Percentiles rank a stretch among this genome's conserved stretches.
phyloP scores from a whole-genome alignment of 2,329 filamentous ascomycete species.

The Bertia moriformis region DNA sequence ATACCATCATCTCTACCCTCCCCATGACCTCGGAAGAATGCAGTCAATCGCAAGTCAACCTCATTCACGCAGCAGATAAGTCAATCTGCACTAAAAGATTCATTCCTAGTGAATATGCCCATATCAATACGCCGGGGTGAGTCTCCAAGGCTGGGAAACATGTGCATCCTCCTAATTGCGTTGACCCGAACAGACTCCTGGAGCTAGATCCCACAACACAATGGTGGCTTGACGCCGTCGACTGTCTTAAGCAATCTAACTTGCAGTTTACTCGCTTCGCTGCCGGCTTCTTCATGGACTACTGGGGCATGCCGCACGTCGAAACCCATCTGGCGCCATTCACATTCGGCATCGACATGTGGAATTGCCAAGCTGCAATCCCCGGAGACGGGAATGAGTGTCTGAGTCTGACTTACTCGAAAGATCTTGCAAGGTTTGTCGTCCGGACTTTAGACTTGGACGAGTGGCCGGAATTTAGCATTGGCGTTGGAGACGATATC shows the following conservation, averaged over 20 bases:
- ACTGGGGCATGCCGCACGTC: constrained; percentile 21
- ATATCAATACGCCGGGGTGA: constrained; percentile 15
- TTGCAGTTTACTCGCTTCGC: constrained; percentile 22
- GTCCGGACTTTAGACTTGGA: constrained; percentile 21
- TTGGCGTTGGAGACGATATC: constrained; percentile 21
- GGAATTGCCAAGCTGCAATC: constrained; percentile 26
- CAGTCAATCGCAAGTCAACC: constrained; percentile 19
- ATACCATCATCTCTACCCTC: constrained; percentile 28
- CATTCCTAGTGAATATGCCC: constrained; percentile 25
- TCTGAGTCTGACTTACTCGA: constrained; percentile 29
- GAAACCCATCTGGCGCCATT: constrained; percentile 21
- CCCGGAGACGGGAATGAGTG: constrained; percentile 29
- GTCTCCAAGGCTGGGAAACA: constrained; percentile 2
- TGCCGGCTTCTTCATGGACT: constrained; percentile 29
- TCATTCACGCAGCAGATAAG: constrained; percentile 25
- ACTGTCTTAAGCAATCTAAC: constrained; percentile 13
- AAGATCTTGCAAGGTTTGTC: constrained; percentile 30
- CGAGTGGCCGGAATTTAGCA: constrained; percentile 24
- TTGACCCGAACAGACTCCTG: background rate
- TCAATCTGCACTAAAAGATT: constrained; percentile 21
- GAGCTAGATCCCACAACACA: constrained; percentile 2
- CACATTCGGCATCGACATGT: constrained; percentile 26
- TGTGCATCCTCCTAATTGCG: background rate
- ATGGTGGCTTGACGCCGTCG: constrained; percentile 3
- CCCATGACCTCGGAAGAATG: constrained; percentile 12